Evolutionary conservation across 768 basidiomycete species (phyloP).

Genomic region (Paxillus rubicundulus): DNA sequence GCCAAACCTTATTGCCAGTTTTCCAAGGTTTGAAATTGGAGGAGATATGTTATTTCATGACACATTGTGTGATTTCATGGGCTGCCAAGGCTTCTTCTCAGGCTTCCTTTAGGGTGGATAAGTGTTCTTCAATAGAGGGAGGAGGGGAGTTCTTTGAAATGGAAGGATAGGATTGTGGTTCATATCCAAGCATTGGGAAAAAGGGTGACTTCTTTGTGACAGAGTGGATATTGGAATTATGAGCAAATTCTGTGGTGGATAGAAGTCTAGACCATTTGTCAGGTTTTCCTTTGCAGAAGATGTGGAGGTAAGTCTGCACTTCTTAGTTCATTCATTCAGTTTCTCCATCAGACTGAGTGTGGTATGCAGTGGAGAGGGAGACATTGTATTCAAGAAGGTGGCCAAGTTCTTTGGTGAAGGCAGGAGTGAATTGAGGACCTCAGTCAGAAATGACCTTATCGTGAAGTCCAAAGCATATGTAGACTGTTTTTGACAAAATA

Average conservation of each 20-base stretch:
- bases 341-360: not conserved
- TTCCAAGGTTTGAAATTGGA: too few species aligned
- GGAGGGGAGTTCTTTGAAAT: too few species aligned
- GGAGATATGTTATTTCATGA: too few species aligned
- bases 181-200: not conserved
- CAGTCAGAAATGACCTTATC: not conserved
- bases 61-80: too few species aligned
- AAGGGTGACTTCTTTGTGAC: not conserved
- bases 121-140: too few species aligned
- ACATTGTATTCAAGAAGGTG: slow-evolving; percentile 16
- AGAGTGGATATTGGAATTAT: too few species aligned
- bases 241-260: slow-evolving; percentile 14
- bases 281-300: slow-evolving; percentile 10
- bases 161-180: not conserved
- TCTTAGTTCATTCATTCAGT: not conserved
- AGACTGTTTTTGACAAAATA: too few species aligned
- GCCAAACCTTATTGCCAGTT: too few species aligned
- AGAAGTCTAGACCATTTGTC: slow-evolving; percentile 7
- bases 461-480: not conserved
- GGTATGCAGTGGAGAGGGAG: slow-evolving; percentile 9
- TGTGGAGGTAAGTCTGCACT: slow-evolving; percentile 1
- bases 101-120: too few species aligned
- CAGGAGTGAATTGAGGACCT: slow-evolving; percentile 23
- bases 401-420: slow-evolving; percentile 20
- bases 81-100: too few species aligned